Conservation (phyloP, 2,329 filamentous ascomycete species). For the Aphanoascus verrucosus region DNA sequence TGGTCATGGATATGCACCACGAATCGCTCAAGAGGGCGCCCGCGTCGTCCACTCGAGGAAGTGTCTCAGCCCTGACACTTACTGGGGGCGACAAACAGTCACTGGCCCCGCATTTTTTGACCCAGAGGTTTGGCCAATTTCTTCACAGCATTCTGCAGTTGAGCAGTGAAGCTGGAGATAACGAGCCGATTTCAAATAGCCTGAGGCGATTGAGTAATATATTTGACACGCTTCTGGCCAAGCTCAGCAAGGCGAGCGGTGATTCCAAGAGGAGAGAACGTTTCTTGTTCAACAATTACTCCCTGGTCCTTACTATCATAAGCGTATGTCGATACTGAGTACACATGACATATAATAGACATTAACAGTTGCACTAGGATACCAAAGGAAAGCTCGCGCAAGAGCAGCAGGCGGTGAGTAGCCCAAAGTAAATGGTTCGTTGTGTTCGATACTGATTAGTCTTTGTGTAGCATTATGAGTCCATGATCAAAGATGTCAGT, state of each 20-base stretch:
- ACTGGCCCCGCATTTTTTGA: slow-evolving; percentile 73
- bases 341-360: not conserved
- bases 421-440: not conserved
- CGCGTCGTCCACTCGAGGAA: slow-evolving; percentile 37
- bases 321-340: slow-evolving; percentile 40
- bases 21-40: slow-evolving; percentile 63
- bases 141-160: slow-evolving; percentile 72
- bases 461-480: slow-evolving; percentile 30
- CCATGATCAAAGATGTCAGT: slow-evolving; percentile 21
- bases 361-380: slow-evolving; percentile 24
- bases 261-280: slow-evolving; percentile 73
- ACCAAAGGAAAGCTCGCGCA: slow-evolving; percentile 39
- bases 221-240: slow-evolving; percentile 70
- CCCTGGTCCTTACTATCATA: slow-evolving; percentile 84
- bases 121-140: slow-evolving; percentile 91
- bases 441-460: slow-evolving; percentile 12
- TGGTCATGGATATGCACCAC: slow-evolving; percentile 85
- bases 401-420: slow-evolving; percentile 55
- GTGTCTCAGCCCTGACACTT: slow-evolving; percentile 45
- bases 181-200: slow-evolving; percentile 81
- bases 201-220: slow-evolving; percentile 66
- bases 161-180: slow-evolving; percentile 82
- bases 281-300: slow-evolving; percentile 94
- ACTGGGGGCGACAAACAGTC: slow-evolving; percentile 38
- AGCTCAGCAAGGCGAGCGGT: slow-evolving; percentile 62